These are phyloP conservation scores for Lactarius indigo DNA, from an alignment of 768 basidiomycete species.

Conservation along the genomic window DNA sequence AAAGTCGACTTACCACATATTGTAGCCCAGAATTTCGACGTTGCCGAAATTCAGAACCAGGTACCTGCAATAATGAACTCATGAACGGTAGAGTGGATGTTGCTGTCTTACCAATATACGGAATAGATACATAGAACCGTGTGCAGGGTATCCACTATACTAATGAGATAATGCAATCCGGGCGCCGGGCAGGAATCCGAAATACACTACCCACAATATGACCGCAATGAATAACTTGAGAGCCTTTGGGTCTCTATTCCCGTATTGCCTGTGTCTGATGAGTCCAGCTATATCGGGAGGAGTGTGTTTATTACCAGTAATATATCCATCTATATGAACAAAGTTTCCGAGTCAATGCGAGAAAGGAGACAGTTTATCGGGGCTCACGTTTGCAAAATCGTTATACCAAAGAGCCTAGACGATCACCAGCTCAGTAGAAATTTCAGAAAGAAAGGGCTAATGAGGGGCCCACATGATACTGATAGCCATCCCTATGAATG, in stretches of 20 bases:
- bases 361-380: background rate
- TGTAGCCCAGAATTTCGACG: constrained; percentile 34
- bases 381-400: constrained; percentile 4
- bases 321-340: constrained; percentile 7
- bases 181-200: too few relatives aligned
- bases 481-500: background rate
- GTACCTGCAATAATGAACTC: constrained; percentile 35
- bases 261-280: background rate
- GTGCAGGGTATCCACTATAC: constrained; percentile 44
- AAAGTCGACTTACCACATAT: constrained; percentile 40
- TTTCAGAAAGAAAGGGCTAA: background rate
- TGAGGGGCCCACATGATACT: background rate
- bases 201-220: background rate
- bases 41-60: constrained; percentile 45
- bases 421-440: background rate
- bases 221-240: constrained; percentile 1
- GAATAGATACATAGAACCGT: constrained; percentile 42
- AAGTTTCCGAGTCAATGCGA: background rate
- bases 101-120: constrained; percentile 42
- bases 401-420: constrained; percentile 1
- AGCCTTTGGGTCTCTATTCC: background rate
- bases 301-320: background rate
- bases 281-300: background rate
- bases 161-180: constrained; percentile 14
- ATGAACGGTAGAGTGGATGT: background rate